Evolutionary conservation across 2,329 filamentous ascomycete species (phyloP), one percentile per base, ranked within the genome.

Genomic region (Fusarium floridanum): DNA sequence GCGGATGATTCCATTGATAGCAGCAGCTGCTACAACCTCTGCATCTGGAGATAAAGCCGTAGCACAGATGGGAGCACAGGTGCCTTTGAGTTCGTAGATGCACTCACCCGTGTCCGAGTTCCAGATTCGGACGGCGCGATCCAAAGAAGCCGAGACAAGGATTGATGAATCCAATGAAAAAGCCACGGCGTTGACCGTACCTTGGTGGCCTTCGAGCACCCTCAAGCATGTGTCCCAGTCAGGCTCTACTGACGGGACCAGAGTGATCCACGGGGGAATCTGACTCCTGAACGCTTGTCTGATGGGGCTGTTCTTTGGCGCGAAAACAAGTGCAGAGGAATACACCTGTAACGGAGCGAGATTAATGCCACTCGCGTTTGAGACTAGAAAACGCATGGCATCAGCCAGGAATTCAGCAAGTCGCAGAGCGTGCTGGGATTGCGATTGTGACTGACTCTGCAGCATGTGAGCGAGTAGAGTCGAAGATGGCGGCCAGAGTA

Each of bases 41-140:
- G 53, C 53, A 22, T 56, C 53, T 20, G 53, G 53, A 5, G 53
- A 34, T 6, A 56, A 14, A 7, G 32, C 53, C 11, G 53, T 56
- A 5, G 53, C 27, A 7, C 27, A 34, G 5, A 36, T 56, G 32
- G 53, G 53, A 22, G 53, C 27, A 20, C 20, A 3, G 6, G 27
- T 32, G 53, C 32, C 53, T 56, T 56, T 56, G 29, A 56, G 53
- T 16, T 56, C 48, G 24, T 53, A 53, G 48, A 53, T 53, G 48
- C 48, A 53, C 17, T 53, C 48, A 11, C 48, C 48, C 6, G 48
- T 53, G 16, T 53, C 48, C 48, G 16, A 53, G 24, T 53, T 53
- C 48, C 48, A 53, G 24, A 53, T 16, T 17, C 48, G 48, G 6
- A 53, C 48, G 7, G 48, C 48, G 17, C 24, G 24, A 29, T 53